phyloP scores from a whole-genome alignment of 2,329 filamentous ascomycete genomes.

The Colletotrichum cuscutae region DNA sequence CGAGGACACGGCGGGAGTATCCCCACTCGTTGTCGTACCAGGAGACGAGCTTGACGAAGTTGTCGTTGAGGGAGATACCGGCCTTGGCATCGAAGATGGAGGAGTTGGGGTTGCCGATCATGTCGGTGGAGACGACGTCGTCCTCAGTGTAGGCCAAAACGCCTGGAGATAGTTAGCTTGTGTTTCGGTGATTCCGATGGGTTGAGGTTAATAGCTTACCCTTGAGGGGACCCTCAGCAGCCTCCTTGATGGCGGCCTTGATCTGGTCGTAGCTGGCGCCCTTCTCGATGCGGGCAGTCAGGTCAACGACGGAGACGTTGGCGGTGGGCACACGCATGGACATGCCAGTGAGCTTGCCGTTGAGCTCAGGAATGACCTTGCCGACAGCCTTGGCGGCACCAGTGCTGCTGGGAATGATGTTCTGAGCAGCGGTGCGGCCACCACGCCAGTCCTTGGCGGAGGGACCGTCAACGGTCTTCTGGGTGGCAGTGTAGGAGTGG shows the following conservation, averaged over 20 bases:
- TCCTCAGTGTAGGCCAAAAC: constrained; percentile 97
- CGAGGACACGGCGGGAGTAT: constrained; percentile 95
- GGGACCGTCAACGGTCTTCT: constrained; percentile 99
- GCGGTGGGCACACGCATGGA: constrained; percentile 97
- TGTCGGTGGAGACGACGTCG: constrained; percentile 91
- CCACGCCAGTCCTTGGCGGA: constrained; percentile 99
- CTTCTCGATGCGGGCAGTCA: constrained; percentile 96
- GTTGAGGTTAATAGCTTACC: constrained; percentile 63
- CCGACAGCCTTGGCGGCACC: constrained; percentile 99
- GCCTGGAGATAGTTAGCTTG: constrained; percentile 57
- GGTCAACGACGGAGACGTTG: constrained; percentile 99
- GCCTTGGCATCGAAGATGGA: constrained; percentile 99
- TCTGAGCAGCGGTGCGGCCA: constrained; percentile 97
- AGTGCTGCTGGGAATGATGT: constrained; percentile 99
- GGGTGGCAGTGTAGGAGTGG: constrained; percentile 99
- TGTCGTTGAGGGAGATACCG: constrained; percentile 96
- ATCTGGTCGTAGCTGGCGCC: constrained; percentile 87
- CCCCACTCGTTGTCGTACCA: constrained; percentile 99
- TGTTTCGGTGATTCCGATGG: neutral
- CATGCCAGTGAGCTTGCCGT: constrained; percentile 99
- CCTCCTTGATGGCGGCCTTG: constrained; percentile 90
- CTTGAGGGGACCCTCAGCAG: constrained; percentile 85
- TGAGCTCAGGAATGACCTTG: constrained; percentile 98
- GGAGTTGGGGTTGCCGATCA: constrained; percentile 92
- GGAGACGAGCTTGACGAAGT: constrained; percentile 98